phyloP scores from a whole-genome alignment of 2,329 filamentous ascomycete genomes.

The Fusarium guadeloupense region DNA sequence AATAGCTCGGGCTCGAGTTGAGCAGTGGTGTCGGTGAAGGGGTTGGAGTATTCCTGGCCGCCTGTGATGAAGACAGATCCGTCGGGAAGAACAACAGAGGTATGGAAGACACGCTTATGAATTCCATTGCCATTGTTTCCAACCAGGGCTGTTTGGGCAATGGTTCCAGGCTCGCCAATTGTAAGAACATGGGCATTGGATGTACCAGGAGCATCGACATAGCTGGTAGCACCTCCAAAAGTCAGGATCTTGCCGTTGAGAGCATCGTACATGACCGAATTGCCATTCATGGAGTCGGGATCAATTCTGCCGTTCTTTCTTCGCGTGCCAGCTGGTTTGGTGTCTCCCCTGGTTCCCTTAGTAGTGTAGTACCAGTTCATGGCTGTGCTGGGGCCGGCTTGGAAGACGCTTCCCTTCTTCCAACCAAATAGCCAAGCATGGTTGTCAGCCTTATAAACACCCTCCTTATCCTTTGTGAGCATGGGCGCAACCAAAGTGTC shows the following conservation, averaged over 20 bases:
- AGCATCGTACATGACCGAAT: conserved; percentile 67
- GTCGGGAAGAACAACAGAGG: conserved; percentile 59
- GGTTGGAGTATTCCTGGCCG: conserved; percentile 43
- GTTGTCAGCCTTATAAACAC: conserved; percentile 54
- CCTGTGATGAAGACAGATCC: conserved; percentile 59
- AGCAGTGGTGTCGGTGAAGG: conserved; percentile 26
- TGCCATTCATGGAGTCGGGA: conserved; percentile 63
- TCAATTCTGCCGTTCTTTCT: conserved; percentile 47
- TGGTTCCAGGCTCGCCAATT: conserved; percentile 45
- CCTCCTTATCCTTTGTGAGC: conserved; percentile 52
- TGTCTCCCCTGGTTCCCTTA: conserved; percentile 35
- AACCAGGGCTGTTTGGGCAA: conserved; percentile 13
- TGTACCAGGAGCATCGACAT: conserved; percentile 53
- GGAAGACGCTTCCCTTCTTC: conserved; percentile 61
- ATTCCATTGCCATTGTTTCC: conserved; percentile 18
- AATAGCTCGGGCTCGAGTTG: conserved; percentile 26
- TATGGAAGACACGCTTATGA: conserved; percentile 54
- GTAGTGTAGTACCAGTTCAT: conserved; percentile 66
- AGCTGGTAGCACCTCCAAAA: conserved; percentile 59
- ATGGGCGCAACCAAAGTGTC: conserved; percentile 57
- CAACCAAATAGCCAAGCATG: conserved; percentile 45
- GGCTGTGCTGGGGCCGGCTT: conserved; percentile 60
- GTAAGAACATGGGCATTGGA: conserved; percentile 60
- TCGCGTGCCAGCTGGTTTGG: conserved; percentile 41
- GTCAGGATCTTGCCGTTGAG: conserved; percentile 65